phyloP scores from a whole-genome alignment of 2,329 filamentous ascomycete genomes.

The Cladosporium colombiae region DNA sequence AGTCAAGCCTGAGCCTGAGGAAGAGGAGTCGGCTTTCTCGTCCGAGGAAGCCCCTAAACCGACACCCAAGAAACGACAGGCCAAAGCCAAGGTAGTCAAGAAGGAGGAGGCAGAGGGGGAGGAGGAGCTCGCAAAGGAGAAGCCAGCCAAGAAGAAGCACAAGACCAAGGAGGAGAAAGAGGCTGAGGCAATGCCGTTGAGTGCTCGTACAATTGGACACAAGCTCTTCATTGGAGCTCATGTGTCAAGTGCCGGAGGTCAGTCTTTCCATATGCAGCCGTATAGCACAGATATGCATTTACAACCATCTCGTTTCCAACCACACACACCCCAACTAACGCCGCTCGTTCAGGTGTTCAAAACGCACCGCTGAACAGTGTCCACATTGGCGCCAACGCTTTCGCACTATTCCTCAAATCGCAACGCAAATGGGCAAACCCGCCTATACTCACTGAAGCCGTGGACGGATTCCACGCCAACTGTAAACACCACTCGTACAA shows the following conservation, averaged over 20 bases:
- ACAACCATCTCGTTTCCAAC: background rate
- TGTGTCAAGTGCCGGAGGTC: conserved; percentile 84
- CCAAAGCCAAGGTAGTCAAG: conserved; percentile 17
- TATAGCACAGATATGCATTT: conserved; percentile 13
- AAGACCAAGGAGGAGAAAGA: conserved; percentile 61
- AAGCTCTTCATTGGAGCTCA: conserved; percentile 90
- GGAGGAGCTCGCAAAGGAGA: background rate
- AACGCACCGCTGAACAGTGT: conserved; percentile 66
- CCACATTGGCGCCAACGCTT: conserved; percentile 72
- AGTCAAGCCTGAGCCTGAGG: conserved; percentile 23
- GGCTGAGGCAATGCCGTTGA: conserved; percentile 63
- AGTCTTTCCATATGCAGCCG: conserved; percentile 29
- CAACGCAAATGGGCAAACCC: conserved; percentile 94
- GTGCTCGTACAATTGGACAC: conserved; percentile 67
- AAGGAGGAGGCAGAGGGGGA: conserved; percentile 14
- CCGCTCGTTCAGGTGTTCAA: conserved; percentile 67
- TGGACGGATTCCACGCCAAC: conserved; percentile 67
- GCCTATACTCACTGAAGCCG: conserved; percentile 67
- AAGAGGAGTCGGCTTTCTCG: background rate
- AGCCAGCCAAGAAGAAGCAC: conserved; percentile 43
- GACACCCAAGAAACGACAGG: conserved; percentile 21
- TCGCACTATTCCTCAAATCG: conserved; percentile 93
- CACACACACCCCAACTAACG: background rate
- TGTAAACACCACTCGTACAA: conserved; percentile 73
- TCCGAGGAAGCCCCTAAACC: background rate